Evolutionary conservation across 257 asterid genomes (phyloP).

Genomic region (Phtheirospermum japonicum): DNA sequence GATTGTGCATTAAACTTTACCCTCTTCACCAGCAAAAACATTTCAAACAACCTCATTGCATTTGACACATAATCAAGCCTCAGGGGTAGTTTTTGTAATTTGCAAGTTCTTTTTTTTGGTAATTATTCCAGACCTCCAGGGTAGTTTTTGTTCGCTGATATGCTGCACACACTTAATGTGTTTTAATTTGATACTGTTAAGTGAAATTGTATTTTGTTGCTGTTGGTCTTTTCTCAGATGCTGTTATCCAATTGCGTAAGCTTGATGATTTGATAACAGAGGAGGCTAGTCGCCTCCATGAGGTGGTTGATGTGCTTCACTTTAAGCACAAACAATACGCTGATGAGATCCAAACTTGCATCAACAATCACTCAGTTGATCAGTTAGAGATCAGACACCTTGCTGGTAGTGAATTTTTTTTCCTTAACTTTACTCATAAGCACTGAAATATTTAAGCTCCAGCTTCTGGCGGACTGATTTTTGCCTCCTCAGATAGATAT

Average conservation of each 20-base stretch:
- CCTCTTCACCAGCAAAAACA: too few relatives aligned
- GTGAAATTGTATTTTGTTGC: constrained; percentile 11
- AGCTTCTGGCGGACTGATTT: constrained; percentile 18
- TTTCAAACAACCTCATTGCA: too few relatives aligned
- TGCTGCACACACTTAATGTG: not conserved
- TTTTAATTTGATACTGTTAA: constrained; percentile 8
- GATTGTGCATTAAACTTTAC: too few relatives aligned
- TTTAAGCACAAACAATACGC: constrained; percentile 68
- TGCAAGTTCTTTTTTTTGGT: too few relatives aligned
- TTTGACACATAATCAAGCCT: too few relatives aligned
- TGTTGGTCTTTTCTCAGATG: constrained; percentile 49
- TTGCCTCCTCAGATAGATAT: constrained; percentile 21
- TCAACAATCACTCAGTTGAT: constrained; percentile 55
- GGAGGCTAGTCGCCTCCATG: constrained; percentile 56
- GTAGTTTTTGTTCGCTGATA: not conserved
- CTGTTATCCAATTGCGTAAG: constrained; percentile 45
- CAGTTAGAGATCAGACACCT: constrained; percentile 70
- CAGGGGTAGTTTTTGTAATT: too few relatives aligned
- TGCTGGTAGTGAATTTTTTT: constrained; percentile 50
- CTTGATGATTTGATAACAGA: constrained; percentile 70
- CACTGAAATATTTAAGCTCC: constrained; percentile 23
- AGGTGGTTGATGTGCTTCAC: constrained; percentile 62
- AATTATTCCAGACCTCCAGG: too few relatives aligned
- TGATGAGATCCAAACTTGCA: constrained; percentile 63
- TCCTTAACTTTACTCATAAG: constrained; percentile 9